Percentiles rank a stretch among this genome's conserved stretches.
These are phyloP conservation scores for Solanum ahanhuiri DNA, from an alignment of 257 asterid genomes.

Conservation along the genomic window DNA sequence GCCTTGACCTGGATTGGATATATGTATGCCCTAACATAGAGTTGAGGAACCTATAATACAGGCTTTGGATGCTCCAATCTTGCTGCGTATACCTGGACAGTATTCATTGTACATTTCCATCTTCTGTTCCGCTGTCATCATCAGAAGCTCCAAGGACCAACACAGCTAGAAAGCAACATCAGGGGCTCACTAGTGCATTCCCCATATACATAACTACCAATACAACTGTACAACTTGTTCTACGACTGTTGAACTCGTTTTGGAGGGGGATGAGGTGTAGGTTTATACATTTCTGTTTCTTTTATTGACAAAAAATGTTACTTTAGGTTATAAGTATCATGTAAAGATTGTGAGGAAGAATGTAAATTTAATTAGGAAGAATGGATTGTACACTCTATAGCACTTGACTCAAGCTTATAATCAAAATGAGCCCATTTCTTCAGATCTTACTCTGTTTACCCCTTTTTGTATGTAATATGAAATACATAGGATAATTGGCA, in stretches of 20 bases:
- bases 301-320: neutral
- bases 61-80: too few relatives aligned
- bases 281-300: neutral
- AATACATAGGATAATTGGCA: neutral
- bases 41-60: too few relatives aligned
- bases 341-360: neutral
- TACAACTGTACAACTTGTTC: neutral
- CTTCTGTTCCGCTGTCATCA: too few relatives aligned
- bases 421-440: neutral
- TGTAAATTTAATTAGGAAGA: neutral
- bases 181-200: neutral
- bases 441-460: neutral
- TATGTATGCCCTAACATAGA: too few relatives aligned
- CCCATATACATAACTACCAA: neutral
- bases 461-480: neutral
- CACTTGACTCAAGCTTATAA: neutral
- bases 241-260: neutral
- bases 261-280: neutral
- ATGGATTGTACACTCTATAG: neutral
- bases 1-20: too few relatives aligned
- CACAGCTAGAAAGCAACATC: neutral
- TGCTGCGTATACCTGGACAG: too few relatives aligned
- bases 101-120: too few relatives aligned
- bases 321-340: neutral
- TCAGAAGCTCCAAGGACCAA: too few relatives aligned